Base-by-base conservation (phyloP, 129 eudicot genomes). In the Apium graveolens region DNA sequence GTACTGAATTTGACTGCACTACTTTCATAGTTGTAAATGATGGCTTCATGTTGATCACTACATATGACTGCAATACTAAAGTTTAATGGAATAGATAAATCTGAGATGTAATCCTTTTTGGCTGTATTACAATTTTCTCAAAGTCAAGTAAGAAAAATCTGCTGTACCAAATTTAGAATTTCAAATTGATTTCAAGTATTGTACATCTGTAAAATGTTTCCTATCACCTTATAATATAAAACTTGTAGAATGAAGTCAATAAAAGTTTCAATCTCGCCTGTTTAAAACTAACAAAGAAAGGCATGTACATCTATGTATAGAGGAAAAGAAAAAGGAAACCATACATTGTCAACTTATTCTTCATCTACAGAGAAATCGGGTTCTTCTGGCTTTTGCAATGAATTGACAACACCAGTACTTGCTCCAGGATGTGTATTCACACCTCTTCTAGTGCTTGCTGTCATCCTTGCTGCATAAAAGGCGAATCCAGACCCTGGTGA, bases 331-430 rank as follows among this genome's bases (percentile, higher is more conserved):
- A 29, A 31, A 31, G 38, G 11, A 66, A 31, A 66, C 37, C 72
- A 66, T 31, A 66, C 70, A 63, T 9, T 71, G 51, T 39, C 75
- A 7, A 71, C 20, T 73, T 73, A 89, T 53, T 86, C 95, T 77
- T 92, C 96, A 3, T 90, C 96, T 79, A 88, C 90, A 21, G 93
- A 88, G 82, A 92, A 92, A 83, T 92, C 97, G 34, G 96, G 97
- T 79, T 92, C 97, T 26, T 87, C 84, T 49, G 97, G 97, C 81
- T 92, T 92, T 83, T 85, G 93, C 84, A 90, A 82, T 16, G 97
- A 80, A 37, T 86, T 70, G 57, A 82, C 91, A 45, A 79, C 72
- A 39, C 79, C 51, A 11, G 93, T 70, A 78, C 82, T 86, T 44
- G 97, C 70, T 24, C 75, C 85, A 13, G 80, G 81, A 72, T 79